Percentiles rank a stretch among this genome's conserved stretches.
These are phyloP conservation scores for Lasiosphaeriaceae sp. DNA, from an alignment of 495 filamentous ascomycete species.

Conservation along the genomic window DNA sequence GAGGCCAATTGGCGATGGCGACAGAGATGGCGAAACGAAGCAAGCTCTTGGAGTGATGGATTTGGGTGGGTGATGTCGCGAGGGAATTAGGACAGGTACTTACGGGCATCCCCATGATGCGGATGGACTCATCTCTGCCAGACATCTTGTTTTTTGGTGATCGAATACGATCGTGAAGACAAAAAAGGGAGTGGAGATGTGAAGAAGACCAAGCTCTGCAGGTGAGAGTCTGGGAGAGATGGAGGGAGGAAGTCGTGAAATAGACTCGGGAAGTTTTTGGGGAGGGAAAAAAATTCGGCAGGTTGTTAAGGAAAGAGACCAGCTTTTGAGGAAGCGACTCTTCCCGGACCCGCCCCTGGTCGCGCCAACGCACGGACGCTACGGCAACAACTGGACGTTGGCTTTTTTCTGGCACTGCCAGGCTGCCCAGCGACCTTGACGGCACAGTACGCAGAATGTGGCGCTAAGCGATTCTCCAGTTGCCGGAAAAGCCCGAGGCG, in stretches of 20 bases:
- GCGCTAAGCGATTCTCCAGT: slow-evolving; percentile 16
- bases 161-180: slow-evolving; percentile 44
- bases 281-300: slow-evolving; percentile 35
- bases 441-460: slow-evolving; percentile 5
- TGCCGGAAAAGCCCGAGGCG: slow-evolving; percentile 34
- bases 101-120: slow-evolving; percentile 87
- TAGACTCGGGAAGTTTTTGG: slow-evolving; percentile 21
- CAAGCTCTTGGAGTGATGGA: slow-evolving; percentile 10
- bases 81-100: slow-evolving; percentile 37
- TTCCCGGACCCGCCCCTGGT: slow-evolving; percentile 31
- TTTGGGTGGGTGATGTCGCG: slow-evolving; percentile 15
- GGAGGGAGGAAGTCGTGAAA: slow-evolving; percentile 35
- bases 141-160: slow-evolving; percentile 59
- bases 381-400: slow-evolving; percentile 19
- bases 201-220: slow-evolving; percentile 33
- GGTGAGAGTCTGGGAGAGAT: slow-evolving; percentile 31
- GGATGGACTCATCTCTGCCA: slow-evolving; percentile 25
- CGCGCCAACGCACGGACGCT: slow-evolving; percentile 27
- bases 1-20: slow-evolving; percentile 27
- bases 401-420: slow-evolving; percentile 3
- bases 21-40: slow-evolving; percentile 17
- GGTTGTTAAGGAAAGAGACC: slow-evolving; percentile 22
- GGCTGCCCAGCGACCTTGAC: slow-evolving; percentile 1
- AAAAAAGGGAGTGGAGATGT: slow-evolving; percentile 45
- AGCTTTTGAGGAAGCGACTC: slow-evolving; percentile 35